Evolutionary conservation across 139 green algal species (phyloP).

Genomic region (Micractinium sp.): DNA sequence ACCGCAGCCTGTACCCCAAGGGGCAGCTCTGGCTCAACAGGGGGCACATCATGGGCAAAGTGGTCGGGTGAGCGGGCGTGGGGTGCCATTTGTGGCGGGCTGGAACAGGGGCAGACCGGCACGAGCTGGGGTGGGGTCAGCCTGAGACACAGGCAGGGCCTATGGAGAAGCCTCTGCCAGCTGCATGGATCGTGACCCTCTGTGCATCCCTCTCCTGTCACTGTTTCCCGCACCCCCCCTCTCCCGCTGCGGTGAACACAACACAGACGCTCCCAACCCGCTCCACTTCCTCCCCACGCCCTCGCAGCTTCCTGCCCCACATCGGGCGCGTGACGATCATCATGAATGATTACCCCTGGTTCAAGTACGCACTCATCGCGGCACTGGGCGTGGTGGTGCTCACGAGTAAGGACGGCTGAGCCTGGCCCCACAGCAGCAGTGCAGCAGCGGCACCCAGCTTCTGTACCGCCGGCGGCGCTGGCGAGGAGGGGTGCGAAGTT

Average conservation of each 20-base stretch:
- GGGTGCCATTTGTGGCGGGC: not conserved
- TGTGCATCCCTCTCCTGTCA: not conserved
- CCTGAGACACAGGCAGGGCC: not conserved
- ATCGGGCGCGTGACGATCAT: slow-evolving; percentile 98
- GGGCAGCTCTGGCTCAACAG: slow-evolving; percentile 90
- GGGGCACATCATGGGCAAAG: slow-evolving; percentile 95
- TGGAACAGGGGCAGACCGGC: not conserved
- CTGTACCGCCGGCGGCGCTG: no score
- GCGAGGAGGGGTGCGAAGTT: not conserved
- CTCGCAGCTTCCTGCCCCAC: slow-evolving; percentile 85
- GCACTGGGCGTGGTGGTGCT: slow-evolving; percentile 93
- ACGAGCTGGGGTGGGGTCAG: not conserved
- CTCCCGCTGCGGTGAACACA: no score
- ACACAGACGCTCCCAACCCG: not conserved
- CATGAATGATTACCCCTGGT: slow-evolving; percentile 96
- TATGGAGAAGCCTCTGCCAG: no score
- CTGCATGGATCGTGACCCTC: no score
- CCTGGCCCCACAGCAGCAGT: slow-evolving; percentile 31
- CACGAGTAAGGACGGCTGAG: slow-evolving; percentile 87
- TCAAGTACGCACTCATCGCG: slow-evolving; percentile 93
- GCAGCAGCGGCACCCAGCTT: not conserved
- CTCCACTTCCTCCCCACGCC: not conserved
- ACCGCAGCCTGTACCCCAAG: slow-evolving; percentile 85
- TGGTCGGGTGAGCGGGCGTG: slow-evolving; percentile 81
- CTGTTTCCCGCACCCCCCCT: not conserved